phyloP scores from a whole-genome alignment of 345 rosid genomes.

The Rhodomyrtus tomentosa region DNA sequence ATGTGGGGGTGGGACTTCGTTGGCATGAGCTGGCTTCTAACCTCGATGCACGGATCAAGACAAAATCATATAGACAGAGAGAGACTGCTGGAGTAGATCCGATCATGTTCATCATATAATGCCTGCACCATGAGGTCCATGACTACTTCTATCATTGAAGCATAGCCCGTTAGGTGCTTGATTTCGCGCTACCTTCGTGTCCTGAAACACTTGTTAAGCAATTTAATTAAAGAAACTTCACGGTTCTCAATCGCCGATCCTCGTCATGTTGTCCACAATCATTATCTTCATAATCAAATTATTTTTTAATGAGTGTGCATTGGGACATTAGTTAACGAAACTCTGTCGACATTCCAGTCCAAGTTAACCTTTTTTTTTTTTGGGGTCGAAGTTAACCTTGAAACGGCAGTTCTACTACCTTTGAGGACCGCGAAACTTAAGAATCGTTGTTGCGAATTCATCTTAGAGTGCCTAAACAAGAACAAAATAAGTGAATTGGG shows the following conservation, averaged over 20 bases:
- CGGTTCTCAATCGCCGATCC: accelerated
- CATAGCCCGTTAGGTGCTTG: background rate
- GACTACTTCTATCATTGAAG: background rate
- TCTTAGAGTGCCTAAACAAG: background rate
- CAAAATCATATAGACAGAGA: background rate
- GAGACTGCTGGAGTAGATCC: background rate
- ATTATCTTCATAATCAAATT: background rate
- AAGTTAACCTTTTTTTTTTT: background rate
- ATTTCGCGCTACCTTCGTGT: background rate
- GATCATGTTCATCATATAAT: background rate
- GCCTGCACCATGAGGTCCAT: background rate
- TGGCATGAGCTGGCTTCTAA: constrained; percentile 12
- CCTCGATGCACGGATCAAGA: background rate
- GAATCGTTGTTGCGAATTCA: background rate
- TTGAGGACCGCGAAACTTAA: background rate
- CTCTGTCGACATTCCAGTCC: background rate
- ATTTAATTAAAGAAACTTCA: background rate
- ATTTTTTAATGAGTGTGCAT: background rate
- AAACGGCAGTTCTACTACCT: accelerated
- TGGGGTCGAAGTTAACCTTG: background rate
- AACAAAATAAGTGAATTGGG: background rate
- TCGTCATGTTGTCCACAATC: background rate
- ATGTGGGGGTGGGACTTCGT: background rate
- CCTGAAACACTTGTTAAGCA: background rate
- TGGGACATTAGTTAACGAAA: accelerated